phyloP scores from a whole-genome alignment of 805 yeast species.

The Sungouiozyma intestinalis region DNA sequence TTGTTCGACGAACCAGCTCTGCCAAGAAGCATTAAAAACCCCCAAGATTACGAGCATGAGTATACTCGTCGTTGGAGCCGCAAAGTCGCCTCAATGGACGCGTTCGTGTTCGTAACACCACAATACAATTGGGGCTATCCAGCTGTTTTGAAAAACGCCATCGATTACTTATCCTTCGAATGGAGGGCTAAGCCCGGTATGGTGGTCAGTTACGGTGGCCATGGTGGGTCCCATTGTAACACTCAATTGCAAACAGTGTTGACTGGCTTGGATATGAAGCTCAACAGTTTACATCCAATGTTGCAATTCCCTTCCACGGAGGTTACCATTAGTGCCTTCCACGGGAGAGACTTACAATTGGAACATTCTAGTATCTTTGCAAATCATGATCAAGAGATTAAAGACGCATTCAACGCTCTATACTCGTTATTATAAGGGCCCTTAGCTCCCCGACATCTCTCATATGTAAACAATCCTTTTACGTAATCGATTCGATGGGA shows the following conservation, averaged over 20 bases:
- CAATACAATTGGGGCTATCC: conserved; percentile 33
- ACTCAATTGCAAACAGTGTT: conserved; percentile 20
- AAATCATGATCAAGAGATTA: conserved; percentile 2
- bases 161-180: conserved; percentile 29
- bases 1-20: conserved; percentile 21
- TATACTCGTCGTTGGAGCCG: conserved; percentile 23
- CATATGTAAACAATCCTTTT: background rate
- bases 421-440: background rate
- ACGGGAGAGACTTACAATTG: conserved; percentile 4
- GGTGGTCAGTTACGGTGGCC: conserved; percentile 27
- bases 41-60: conserved; percentile 16
- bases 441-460: background rate
- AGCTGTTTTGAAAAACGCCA: conserved; percentile 30
- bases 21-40: conserved; percentile 16
- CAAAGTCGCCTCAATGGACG: conserved; percentile 17
- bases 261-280: conserved; percentile 10
- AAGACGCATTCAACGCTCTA: conserved; percentile 1
- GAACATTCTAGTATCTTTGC: background rate
- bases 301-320: conserved; percentile 7
- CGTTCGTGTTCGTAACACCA: conserved; percentile 29
- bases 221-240: conserved; percentile 23
- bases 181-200: conserved; percentile 29
- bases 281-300: conserved; percentile 5
- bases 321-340: conserved; percentile 1
- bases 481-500: background rate